Evolutionary conservation across 23 red algal species (phyloP).

Genomic region (Gracilaria gracilis): DNA sequence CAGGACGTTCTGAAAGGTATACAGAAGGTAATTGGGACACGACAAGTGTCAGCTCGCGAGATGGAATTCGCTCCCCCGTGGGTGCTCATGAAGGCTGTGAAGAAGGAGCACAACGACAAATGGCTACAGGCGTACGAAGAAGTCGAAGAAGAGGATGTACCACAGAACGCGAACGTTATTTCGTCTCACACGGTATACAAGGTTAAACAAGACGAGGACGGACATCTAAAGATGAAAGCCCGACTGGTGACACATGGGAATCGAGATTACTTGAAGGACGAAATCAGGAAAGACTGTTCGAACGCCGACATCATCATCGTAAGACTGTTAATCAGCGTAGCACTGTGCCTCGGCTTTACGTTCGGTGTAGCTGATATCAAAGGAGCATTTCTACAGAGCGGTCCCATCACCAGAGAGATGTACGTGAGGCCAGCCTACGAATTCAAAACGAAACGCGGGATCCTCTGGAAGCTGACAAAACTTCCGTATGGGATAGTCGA

Average conservation of each 20-base stretch:
- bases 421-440: background rate
- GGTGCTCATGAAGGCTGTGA: too few species aligned
- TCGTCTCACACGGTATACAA: conserved; percentile 4
- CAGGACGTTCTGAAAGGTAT: background rate
- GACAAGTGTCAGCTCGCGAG: too few species aligned
- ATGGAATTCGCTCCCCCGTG: too few species aligned
- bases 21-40: background rate
- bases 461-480: conserved; percentile 16
- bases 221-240: background rate
- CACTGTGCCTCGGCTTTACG: too few species aligned
- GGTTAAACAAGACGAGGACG: background rate
- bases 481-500: conserved; percentile 33
- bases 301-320: too few species aligned
- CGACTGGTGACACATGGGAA: too few species aligned
- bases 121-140: background rate
- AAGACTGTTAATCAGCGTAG: too few species aligned
- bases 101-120: too few species aligned
- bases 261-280: background rate
- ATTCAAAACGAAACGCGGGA: background rate
- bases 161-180: background rate
- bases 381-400: conserved; percentile 26
- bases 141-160: background rate
- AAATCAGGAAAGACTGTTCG: background rate
- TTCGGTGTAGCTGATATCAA: too few species aligned
- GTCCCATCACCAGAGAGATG: background rate